Evolutionary conservation across 179 eudicot genomes (phyloP).

Genomic region (Monotropa hypopitys): DNA sequence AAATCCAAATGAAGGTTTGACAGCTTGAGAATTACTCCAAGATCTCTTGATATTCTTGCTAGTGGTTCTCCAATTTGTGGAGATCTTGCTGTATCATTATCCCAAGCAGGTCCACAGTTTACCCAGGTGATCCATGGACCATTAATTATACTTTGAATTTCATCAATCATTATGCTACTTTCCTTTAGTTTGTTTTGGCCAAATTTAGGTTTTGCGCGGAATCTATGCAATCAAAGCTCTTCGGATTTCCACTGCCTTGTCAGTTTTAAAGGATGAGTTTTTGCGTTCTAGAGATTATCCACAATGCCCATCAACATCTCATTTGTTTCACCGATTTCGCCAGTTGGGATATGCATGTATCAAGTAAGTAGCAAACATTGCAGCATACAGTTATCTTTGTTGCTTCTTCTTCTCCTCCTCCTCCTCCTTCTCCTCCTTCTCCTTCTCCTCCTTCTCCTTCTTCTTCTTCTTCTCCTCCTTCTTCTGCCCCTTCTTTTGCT

Average conservation of each 20-base stretch:
- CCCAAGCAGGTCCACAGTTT: slow-evolving; percentile 96
- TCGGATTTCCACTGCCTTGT: slow-evolving; percentile 89
- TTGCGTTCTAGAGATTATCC: slow-evolving; percentile 98
- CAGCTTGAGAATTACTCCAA: slow-evolving; percentile 85
- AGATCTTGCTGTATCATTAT: slow-evolving; percentile 92
- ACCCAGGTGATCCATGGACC: slow-evolving; percentile 53
- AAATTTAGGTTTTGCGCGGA: slow-evolving; percentile 69
- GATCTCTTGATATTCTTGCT: slow-evolving; percentile 92
- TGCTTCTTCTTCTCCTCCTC: background rate
- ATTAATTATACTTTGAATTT: background rate
- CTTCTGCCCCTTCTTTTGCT: too few species aligned
- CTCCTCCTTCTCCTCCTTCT: background rate
- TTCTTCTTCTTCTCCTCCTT: too few species aligned
- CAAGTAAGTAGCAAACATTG: slow-evolving; percentile 40
- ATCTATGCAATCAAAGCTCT: slow-evolving; percentile 88
- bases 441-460: background rate
- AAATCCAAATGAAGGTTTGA: slow-evolving; percentile 60
- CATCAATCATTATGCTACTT: background rate
- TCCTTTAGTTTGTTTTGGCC: slow-evolving; percentile 15
- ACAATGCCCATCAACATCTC: slow-evolving; percentile 89
- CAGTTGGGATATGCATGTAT: slow-evolving; percentile 96
- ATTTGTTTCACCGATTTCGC: slow-evolving; percentile 88
- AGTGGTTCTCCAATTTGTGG: slow-evolving; percentile 98
- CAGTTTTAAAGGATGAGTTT: slow-evolving; percentile 88
- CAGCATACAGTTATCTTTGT: background rate